Base-by-base conservation (phyloP, 257 asterid genomes). In the Capsicum chinense region DNA sequence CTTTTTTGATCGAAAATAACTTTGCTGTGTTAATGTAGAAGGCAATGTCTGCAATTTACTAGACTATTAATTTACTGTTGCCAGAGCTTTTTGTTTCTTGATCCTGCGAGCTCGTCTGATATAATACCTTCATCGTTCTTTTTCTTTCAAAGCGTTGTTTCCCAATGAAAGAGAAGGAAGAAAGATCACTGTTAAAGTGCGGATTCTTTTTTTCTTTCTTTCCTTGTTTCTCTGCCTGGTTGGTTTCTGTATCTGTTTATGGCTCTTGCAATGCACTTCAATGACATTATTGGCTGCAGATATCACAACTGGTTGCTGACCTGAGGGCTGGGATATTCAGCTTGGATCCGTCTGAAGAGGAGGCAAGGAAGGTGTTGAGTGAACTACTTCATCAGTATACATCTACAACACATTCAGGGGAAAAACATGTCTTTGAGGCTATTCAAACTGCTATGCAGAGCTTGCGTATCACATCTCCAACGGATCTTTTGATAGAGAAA, bases 291-390 rank as follows among this genome's bases (percentile, higher is more conserved):
- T 85, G 79, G 62, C 71, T 83, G 88, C 97, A 97, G 98, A 93
- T 97, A 54, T 90, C 95, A 58, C 90, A 89, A 79, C 85, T 93
- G 39, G 83, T 92, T 85, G 89, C 89, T 84, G 97, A 91, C 87
- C 91, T 95, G 48, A 88, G 90, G 87, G 87, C 80, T 78, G 88
- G 88, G 39, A 57, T 86, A n/a, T 92, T 95, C 88, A 84, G 85
- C 84, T 88, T 95, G 93, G 97, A 97, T 81, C 95, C 98, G 67
- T 85, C 90, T 6, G 98, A 93, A 79, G 95, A 84, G 88, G 98
- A 93, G 84, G 98, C 97, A 37, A 95, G 97, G 60, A 90, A 84
- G 85, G 74, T 90, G 69, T 84, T 97, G 70, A 89, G 86, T 69
- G 90, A 91, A 83, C 85, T 97, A 88, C 93, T 97, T 74, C 97